Evolutionary conservation across 1,284 basidiomycete genomes (phyloP).

Genomic region (Ustilago tritici): DNA sequence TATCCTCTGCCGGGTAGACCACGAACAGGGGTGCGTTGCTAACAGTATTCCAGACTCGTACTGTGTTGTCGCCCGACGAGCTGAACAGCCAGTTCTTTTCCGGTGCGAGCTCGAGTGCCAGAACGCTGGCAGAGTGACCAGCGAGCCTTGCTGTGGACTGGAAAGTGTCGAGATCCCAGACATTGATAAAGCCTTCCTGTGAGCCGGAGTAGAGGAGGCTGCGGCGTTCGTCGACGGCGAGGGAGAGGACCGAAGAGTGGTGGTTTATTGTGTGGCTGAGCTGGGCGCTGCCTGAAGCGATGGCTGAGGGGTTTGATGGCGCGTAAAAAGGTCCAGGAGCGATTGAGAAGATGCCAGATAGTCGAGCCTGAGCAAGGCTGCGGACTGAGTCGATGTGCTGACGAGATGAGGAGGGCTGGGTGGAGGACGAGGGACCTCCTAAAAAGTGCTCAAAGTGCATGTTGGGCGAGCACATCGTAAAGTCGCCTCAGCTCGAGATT

Average conservation of each 20-base stretch:
- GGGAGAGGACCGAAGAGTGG: conserved; percentile 54
- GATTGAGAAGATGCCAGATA: conserved; percentile 6
- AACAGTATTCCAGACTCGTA: conserved; percentile 84
- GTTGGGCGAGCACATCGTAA: conserved; percentile 56
- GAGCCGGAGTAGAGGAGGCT: conserved; percentile 57
- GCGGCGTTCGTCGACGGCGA: conserved; percentile 57
- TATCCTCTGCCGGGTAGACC: conserved; percentile 85
- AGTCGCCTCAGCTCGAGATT: background rate
- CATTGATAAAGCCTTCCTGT: conserved; percentile 55
- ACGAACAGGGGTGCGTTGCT: conserved; percentile 80
- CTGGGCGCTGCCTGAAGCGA: conserved; percentile 13
- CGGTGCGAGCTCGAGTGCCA: conserved; percentile 82
- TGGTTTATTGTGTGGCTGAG: conserved; percentile 58
- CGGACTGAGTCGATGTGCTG: conserved; percentile 11
- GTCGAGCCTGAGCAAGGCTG: conserved; percentile 20
- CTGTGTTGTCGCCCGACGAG: conserved; percentile 62
- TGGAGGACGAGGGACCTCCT: background rate
- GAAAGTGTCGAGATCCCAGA: conserved; percentile 58
- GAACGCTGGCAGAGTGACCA: conserved; percentile 87
- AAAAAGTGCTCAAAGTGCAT: conserved; percentile 46
- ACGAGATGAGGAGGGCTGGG: conserved; percentile 21
- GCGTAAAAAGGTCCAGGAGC: background rate
- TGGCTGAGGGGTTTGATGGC: background rate
- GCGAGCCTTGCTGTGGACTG: conserved; percentile 39
- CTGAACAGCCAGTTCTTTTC: conserved; percentile 70